Evolutionary conservation across 306 rosid genomes (phyloP).

Genomic region (Lithocarpus polystachyus): DNA sequence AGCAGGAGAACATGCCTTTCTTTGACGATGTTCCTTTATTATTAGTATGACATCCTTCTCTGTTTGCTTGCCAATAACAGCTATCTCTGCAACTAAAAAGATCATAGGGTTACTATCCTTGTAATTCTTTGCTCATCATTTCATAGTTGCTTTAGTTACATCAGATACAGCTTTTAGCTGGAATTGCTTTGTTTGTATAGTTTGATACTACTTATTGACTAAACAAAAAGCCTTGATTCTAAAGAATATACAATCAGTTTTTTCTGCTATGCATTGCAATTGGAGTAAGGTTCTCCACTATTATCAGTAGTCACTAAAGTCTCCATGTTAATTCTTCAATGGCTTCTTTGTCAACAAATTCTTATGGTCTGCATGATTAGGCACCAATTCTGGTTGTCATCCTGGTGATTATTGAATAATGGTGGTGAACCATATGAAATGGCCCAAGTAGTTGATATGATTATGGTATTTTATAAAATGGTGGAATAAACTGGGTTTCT

Average conservation of each 20-base stretch:
- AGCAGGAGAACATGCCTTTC: slow-evolving; percentile 57
- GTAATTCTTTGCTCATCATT: background rate
- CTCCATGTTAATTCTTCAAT: background rate
- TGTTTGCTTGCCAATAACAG: background rate
- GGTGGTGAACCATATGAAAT: background rate
- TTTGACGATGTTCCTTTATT: slow-evolving; percentile 48
- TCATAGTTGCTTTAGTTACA: background rate
- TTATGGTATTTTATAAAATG: background rate
- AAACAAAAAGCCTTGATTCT: background rate
- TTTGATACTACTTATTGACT: background rate
- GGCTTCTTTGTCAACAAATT: background rate
- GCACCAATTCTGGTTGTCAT: background rate
- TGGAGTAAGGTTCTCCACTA: background rate
- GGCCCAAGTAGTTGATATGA: background rate
- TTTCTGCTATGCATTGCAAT: background rate
- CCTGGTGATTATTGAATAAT: background rate
- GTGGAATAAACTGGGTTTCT: background rate
- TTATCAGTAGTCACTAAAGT: background rate
- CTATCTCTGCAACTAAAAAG: background rate
- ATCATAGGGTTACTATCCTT: background rate
- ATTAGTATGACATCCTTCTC: background rate
- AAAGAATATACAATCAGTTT: background rate
- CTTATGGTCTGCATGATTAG: background rate
- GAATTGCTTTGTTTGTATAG: background rate
- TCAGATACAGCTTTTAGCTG: background rate